Evolutionary conservation across 805 yeast genomes (phyloP), one percentile per base, ranked within the genome.

Genomic region (Ogataea wickerhamii): DNA sequence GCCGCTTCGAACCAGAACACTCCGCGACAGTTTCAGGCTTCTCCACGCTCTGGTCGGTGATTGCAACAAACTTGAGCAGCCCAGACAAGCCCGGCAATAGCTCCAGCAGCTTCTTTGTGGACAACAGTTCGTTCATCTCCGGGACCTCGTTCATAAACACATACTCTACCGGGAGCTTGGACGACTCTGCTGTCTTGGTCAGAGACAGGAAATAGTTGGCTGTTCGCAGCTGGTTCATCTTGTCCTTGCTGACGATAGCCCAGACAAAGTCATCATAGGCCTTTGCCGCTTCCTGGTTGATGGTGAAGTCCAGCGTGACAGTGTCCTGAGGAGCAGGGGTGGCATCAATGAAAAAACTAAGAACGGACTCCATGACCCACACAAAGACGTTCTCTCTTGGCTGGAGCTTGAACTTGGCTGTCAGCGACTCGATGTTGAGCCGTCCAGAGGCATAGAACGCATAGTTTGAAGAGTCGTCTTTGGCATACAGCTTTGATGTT

Each of bases 111-210:
- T 73, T 74, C 19, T 67, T 65, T 36, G 78, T 71, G 48, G 73
- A 70, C 36, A 85, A 65, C 41, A 76, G 66, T 4, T 78, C 87
- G 48, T 82, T 87, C 66, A 86, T 71, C 60, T 91, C 98, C 44
- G 80, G 72, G 40, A 78, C 78, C 70, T 93, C 99, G 51, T 84
- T 71, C 98, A 93, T 89, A 66, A 77, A 87, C 19, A 87, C 95
- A 56, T 73, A 85, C 47, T 83, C 78, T 31, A 65, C 52, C 24
- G 96, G 95, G 51, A 91, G 68, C 48, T 74, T 71, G 19, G 72
- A 59, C 18, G 83, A 78, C 58, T 87, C 95, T 28, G 82, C 52
- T 28, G 96, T 86, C 51, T 78, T 85, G 48, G 98, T 86, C 55
- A 89, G 72, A 2, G 95, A 83, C 55, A 91, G 69, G 64, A 68